Evolutionary conservation across 2,329 filamentous ascomycete species (phyloP).

Genomic region (Xylariaceae sp.): DNA sequence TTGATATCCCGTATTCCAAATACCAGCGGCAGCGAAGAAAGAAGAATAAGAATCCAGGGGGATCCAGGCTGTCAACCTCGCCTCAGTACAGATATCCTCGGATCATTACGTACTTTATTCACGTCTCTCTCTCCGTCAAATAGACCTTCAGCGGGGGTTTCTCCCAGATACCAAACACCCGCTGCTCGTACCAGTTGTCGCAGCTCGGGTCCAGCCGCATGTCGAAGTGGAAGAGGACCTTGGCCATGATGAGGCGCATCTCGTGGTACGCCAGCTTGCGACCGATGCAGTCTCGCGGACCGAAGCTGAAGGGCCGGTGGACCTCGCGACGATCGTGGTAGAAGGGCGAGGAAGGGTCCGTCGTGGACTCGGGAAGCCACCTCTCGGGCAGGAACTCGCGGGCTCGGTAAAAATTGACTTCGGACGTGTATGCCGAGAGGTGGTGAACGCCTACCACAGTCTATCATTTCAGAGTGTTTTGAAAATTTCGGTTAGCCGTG

Average conservation of each 20-base stretch:
- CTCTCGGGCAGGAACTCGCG: slow-evolving; percentile 22
- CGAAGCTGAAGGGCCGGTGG: slow-evolving; percentile 21
- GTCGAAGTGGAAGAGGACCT: slow-evolving; percentile 23
- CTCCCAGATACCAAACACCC: slow-evolving; percentile 22
- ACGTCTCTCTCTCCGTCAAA: slow-evolving; percentile 4
- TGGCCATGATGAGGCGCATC: slow-evolving; percentile 25
- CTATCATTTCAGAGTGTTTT: too few species aligned
- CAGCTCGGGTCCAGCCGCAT: slow-evolving; percentile 17
- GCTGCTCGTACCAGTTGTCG: slow-evolving; percentile 19
- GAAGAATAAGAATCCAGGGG: too few species aligned
- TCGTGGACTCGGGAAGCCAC: slow-evolving; percentile 20
- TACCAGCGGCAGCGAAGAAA: too few species aligned
- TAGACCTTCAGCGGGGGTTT: slow-evolving; percentile 22
- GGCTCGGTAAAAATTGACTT: slow-evolving; percentile 22
- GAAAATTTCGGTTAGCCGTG: too few species aligned
- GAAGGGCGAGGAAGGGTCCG: slow-evolving; percentile 10
- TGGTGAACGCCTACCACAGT: slow-evolving; percentile 22
- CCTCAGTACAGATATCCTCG: too few species aligned
- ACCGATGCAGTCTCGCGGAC: slow-evolving; percentile 21
- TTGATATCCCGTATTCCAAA: too few species aligned
- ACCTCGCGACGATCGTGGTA: slow-evolving; percentile 21
- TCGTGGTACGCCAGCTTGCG: slow-evolving; percentile 23
- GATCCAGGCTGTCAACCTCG: too few species aligned
- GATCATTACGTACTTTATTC: too few species aligned
- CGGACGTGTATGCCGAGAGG: slow-evolving; percentile 20